Evolutionary conservation across 2,329 filamentous ascomycete genomes (phyloP).

Genomic region (Claviceps purpurea): DNA sequence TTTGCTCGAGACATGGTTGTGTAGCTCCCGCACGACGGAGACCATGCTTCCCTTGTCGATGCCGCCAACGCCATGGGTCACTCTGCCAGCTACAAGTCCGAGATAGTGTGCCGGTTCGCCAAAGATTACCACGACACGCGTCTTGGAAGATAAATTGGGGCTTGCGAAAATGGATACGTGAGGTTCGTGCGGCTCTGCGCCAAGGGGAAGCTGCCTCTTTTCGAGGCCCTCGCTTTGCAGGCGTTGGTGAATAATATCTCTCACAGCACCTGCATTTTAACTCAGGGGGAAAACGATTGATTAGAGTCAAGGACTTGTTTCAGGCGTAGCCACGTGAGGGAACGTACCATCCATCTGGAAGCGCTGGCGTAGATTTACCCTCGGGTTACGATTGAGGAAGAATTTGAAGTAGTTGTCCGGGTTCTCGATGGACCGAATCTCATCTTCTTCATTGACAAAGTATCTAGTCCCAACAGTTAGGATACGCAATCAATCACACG

Average conservation of each 20-base stretch:
- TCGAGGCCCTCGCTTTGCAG: slow-evolving; percentile 47
- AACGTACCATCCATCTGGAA: slow-evolving; percentile 57
- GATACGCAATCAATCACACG: neutral
- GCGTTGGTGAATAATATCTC: slow-evolving; percentile 46
- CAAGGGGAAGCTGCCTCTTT: slow-evolving; percentile 48
- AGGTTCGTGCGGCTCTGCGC: slow-evolving; percentile 30
- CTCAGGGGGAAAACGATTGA: neutral
- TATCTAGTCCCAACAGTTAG: slow-evolving; percentile 38
- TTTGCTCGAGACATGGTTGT: slow-evolving; percentile 20
- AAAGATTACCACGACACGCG: slow-evolving; percentile 55
- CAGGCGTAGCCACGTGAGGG: too few species aligned
- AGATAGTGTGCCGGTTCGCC: slow-evolving; percentile 61
- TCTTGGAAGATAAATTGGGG: neutral
- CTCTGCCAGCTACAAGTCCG: slow-evolving; percentile 59
- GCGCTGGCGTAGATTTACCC: slow-evolving; percentile 63
- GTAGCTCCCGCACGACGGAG: slow-evolving; percentile 41
- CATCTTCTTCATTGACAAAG: slow-evolving; percentile 62
- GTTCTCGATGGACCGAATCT: slow-evolving; percentile 57
- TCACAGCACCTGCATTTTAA: slow-evolving; percentile 41
- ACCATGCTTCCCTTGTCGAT: slow-evolving; percentile 59
- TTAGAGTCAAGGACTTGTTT: too few species aligned
- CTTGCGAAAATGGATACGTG: slow-evolving; percentile 53
- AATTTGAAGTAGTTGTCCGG: slow-evolving; percentile 62
- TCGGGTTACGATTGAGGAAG: slow-evolving; percentile 58
- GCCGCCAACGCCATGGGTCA: slow-evolving; percentile 48